Evolutionary conservation across 805 yeast species (phyloP), one percentile per base, ranked within the genome.

Genomic region (Saccharomycopsis fibuligera): DNA sequence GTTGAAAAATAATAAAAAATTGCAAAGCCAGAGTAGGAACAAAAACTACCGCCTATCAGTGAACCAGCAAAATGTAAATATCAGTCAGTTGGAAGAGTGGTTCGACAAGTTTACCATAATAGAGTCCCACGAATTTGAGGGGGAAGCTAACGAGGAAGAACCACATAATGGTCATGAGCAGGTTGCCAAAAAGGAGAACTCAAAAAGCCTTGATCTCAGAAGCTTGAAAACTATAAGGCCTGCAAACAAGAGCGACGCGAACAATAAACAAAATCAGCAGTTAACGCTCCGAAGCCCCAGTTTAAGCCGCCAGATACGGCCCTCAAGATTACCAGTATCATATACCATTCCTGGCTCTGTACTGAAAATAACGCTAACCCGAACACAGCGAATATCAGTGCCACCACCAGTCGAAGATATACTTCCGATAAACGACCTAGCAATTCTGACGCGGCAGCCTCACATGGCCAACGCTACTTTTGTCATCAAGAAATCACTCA

Each of bases 51-150:
- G 31, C 8, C 31, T 27, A 8, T 27, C 31, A 12, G 31, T 12
- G 31, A 27, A 12, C 19, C 44, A 25, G 22, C 9, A 37, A 24
- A 17, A 12, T 19, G 12, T 35, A 4, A 46, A 33, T 35, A 35
- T 46, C 22, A 21, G 12, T 10, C 45, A 46, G 6, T 19, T 46
- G 8, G 45, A 27, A 33, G 41, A 46, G 23, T 41, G 35, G 9
- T 46, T 46, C 17, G 49, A 46, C 12, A 35, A 40, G 12, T 46
- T 46, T 40, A 35, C 25, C 2, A 41, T 46, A 4, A 36, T 46
- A n/a, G 45, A 38, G 10, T 21, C 16, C 4, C 35, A 37, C 3
- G 48, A 45, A 16, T 21, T 44, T 37, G 31, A 9, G 4, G n/a
- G 5, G 6, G 36, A 30, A 10, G 31, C n/a, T n/a, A 23, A 36